Evolutionary conservation across 2,329 filamentous ascomycete genomes (phyloP).

Genomic region (Byssothecium circinans): DNA sequence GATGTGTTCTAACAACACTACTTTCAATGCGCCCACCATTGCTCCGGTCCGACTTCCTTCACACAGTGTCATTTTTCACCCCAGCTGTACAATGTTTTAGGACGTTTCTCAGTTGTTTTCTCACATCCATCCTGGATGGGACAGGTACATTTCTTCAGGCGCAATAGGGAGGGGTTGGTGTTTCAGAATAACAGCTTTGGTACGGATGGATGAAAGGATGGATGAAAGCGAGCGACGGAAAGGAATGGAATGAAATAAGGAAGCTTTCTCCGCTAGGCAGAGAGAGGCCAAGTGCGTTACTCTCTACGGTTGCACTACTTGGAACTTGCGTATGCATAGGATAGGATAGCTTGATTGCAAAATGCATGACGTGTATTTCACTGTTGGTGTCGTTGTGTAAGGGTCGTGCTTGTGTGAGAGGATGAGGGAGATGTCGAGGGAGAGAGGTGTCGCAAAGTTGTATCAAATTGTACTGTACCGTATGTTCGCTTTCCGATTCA

Average conservation of each 20-base stretch:
- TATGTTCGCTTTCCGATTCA: too few species aligned
- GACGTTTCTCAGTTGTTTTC: background rate
- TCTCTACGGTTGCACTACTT: background rate
- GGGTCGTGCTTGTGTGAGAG: background rate
- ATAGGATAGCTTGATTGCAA: background rate
- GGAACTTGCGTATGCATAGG: background rate
- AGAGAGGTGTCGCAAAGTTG: too few species aligned
- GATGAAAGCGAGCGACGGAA: background rate
- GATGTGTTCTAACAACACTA: conserved; percentile 2
- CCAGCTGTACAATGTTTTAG: conserved; percentile 1
- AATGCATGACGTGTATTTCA: background rate
- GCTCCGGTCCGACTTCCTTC: background rate
- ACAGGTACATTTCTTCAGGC: background rate
- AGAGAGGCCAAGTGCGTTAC: background rate
- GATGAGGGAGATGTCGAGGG: too few species aligned
- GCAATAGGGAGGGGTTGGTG: conserved; percentile 1
- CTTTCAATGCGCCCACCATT: background rate
- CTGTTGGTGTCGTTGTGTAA: background rate
- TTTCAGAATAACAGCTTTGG: background rate
- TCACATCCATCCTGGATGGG: background rate
- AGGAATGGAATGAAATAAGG: background rate
- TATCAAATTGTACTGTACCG: too few species aligned
- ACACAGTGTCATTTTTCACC: background rate
- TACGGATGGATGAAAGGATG: background rate
- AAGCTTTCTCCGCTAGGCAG: background rate